phyloP scores from a whole-genome alignment of 2,329 filamentous ascomycete species.

The Pyricularia sp. region DNA sequence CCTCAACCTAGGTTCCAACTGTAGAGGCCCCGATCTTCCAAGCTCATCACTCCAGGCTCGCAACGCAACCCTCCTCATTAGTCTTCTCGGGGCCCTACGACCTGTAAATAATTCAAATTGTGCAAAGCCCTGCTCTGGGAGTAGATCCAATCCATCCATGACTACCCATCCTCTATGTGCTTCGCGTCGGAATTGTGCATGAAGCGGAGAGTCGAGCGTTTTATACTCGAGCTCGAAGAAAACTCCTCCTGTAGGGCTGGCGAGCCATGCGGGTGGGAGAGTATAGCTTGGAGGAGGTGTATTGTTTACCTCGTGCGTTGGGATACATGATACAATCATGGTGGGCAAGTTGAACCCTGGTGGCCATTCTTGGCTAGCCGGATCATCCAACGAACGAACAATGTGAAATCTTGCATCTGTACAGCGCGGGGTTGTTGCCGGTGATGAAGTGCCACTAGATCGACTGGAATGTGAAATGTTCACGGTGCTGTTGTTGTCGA shows the following conservation, averaged over 20 bases:
- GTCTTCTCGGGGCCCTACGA: conserved; percentile 49
- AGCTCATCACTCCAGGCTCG: conserved; percentile 2
- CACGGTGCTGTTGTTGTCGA: conserved; percentile 16
- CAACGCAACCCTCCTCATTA: conserved; percentile 47
- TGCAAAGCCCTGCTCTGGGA: conserved; percentile 68
- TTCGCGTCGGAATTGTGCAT: conserved; percentile 51
- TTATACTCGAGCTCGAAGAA: conserved; percentile 65
- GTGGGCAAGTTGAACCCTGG: conserved; percentile 49
- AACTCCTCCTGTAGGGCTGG: conserved; percentile 61
- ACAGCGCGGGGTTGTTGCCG: conserved; percentile 11
- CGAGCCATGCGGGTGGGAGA: conserved; percentile 56
- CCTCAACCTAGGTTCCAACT: conserved; percentile 26
- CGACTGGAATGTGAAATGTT: neutral
- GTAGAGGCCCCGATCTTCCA: conserved; percentile 7
- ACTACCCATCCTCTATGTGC: conserved; percentile 56
- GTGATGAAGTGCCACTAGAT: neutral
- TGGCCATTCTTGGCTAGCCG: conserved; percentile 39
- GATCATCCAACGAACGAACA: conserved; percentile 40
- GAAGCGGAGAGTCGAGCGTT: conserved; percentile 56
- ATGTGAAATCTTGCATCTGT: conserved; percentile 40
- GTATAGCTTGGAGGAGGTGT: conserved; percentile 56
- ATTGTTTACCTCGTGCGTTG: conserved; percentile 52
- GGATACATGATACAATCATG: conserved; percentile 65
- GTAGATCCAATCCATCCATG: conserved; percentile 61
- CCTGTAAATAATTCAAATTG: conserved; percentile 76